Percentiles rank a stretch among this genome's conserved stretches.
phyloP scores from a whole-genome alignment of 106 monocot genomes.

The Dendrobium nobile region DNA sequence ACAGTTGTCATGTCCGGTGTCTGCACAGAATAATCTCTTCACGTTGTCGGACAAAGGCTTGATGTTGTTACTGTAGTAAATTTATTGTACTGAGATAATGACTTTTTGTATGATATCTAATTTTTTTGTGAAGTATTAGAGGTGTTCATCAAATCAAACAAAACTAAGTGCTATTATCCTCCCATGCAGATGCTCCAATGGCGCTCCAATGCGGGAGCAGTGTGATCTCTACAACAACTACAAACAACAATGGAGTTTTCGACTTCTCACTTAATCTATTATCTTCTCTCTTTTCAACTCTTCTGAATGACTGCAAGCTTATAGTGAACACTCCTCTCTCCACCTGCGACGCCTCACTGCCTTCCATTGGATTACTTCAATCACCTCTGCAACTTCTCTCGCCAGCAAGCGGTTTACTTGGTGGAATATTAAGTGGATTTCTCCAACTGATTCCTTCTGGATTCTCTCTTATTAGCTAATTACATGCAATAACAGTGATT shows the following conservation, averaged over 20 bases:
- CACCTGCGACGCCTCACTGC: conserved; percentile 16
- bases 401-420: conserved; percentile 1
- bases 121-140: not conserved
- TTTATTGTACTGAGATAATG: too few relatives aligned
- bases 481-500: not conserved
- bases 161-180: not conserved
- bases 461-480: conserved; percentile 3
- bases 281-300: conserved; percentile 25
- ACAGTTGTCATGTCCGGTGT: too few relatives aligned
- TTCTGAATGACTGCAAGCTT: conserved; percentile 33
- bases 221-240: conserved; percentile 28
- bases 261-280: conserved; percentile 21
- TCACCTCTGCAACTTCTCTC: conserved; percentile 14
- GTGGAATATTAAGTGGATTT: not conserved
- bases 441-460: conserved; percentile 11
- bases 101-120: not conserved
- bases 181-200: conserved; percentile 39
- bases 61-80: too few relatives aligned
- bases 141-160: not conserved
- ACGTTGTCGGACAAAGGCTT: too few relatives aligned
- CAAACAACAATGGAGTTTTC: conserved; percentile 32
- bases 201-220: conserved; percentile 36
- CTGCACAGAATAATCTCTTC: too few relatives aligned
- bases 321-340: conserved; percentile 40
- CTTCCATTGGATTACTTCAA: conserved; percentile 9